These are phyloP conservation scores for Mrakia gelida DNA, from an alignment of 768 basidiomycete genomes.

Conservation along the genomic window DNA sequence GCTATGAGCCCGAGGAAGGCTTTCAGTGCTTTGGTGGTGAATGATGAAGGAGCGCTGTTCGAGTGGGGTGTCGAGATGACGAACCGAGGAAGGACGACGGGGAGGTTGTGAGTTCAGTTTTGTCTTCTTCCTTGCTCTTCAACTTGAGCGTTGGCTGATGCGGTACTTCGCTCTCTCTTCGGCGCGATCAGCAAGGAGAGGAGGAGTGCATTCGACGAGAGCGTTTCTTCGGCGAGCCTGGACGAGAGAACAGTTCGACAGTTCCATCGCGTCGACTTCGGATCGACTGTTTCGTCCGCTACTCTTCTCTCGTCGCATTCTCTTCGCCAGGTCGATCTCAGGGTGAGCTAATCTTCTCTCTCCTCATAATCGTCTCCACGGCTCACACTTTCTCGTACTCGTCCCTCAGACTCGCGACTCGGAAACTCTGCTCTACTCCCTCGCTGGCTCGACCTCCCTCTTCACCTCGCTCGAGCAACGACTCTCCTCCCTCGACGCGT, in stretches of 20 bases:
- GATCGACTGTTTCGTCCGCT: not conserved
- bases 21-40: constrained; percentile 14
- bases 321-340: constrained; percentile 5
- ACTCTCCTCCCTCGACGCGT: constrained; percentile 5
- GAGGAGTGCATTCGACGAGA: not conserved
- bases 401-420: not conserved
- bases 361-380: too few species aligned
- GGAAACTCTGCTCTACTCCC: constrained; percentile 12
- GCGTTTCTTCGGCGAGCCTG: not conserved
- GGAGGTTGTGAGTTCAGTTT: constrained; percentile 7
- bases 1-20: constrained; percentile 19
- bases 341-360: not conserved
- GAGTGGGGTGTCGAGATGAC: constrained; percentile 19
- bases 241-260: not conserved
- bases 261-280: constrained; percentile 26
- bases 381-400: too few species aligned
- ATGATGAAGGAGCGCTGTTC: constrained; percentile 20
- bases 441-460: constrained; percentile 8
- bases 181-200: not conserved
- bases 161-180: too few species aligned
- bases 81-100: not conserved
- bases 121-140: not conserved
- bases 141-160: not conserved
- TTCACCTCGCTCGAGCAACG: constrained; percentile 26
- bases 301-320: constrained; percentile 5